These are phyloP conservation scores for Rosa hybrid DNA, from an alignment of 331 rosid species.

Conservation along the genomic window DNA sequence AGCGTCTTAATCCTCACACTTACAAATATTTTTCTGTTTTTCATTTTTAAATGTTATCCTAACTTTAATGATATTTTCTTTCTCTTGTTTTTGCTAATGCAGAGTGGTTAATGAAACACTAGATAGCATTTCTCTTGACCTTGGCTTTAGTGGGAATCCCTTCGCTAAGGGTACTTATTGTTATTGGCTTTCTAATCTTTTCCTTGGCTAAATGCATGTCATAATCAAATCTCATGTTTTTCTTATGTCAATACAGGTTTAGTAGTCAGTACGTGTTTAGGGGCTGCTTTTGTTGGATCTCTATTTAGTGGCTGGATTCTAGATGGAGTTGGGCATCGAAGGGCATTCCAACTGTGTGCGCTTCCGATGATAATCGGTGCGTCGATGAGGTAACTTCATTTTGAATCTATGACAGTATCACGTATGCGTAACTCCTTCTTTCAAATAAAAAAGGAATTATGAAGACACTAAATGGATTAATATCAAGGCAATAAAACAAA, in stretches of 20 bases:
- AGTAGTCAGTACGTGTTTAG: conserved; percentile 85
- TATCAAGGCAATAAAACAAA: neutral
- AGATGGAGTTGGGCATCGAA: conserved; percentile 84
- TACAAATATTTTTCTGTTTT: conserved; percentile 12
- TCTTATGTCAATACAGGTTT: conserved; percentile 62
- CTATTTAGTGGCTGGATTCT: conserved; percentile 75
- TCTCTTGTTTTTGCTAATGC: conserved; percentile 38
- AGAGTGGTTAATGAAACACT: conserved; percentile 89
- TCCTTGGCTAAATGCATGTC: neutral
- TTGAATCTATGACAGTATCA: conserved; percentile 5
- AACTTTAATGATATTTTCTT: neutral
- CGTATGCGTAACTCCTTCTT: conserved; percentile 4
- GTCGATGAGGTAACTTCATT: conserved; percentile 55
- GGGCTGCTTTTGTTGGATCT: conserved; percentile 82
- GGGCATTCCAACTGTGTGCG: conserved; percentile 86
- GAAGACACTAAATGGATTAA: neutral
- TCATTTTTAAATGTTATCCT: neutral
- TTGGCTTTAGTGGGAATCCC: conserved; percentile 73
- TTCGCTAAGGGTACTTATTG: conserved; percentile 67
- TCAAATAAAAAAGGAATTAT: neutral
- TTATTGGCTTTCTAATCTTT: neutral
- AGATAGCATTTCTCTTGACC: conserved; percentile 79
- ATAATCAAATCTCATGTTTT: conserved; percentile 4
- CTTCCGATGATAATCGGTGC: conserved; percentile 90
- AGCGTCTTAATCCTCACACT: conserved; percentile 25